These are phyloP conservation scores for Colletotrichum limetticola DNA, from an alignment of 2,329 filamentous ascomycete species.

Conservation along the genomic window DNA sequence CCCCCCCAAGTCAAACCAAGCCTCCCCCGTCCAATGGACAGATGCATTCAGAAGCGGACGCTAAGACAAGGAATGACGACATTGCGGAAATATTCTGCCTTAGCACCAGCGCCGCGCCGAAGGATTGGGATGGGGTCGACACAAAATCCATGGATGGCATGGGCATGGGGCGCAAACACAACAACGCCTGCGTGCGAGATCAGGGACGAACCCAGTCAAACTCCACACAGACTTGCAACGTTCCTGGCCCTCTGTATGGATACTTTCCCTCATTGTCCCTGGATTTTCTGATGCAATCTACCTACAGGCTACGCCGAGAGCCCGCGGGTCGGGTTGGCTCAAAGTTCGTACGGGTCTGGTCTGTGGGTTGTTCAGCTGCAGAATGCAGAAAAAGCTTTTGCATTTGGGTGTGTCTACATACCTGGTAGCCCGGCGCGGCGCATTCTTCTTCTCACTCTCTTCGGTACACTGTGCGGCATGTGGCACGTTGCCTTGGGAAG, in stretches of 20 bases:
- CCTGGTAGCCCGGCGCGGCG: not conserved
- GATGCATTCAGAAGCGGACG: not conserved
- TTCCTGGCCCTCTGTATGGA: slow-evolving; percentile 10
- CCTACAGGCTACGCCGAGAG: not conserved
- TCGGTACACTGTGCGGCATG: slow-evolving; percentile 18
- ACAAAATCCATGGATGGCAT: not conserved
- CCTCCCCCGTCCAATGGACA: not conserved
- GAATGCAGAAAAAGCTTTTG: not conserved
- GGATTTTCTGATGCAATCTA: slow-evolving; percentile 21
- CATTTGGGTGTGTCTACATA: not conserved
- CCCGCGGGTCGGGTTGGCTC: slow-evolving; percentile 3
- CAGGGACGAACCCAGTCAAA: slow-evolving; percentile 31
- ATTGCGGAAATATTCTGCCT: slow-evolving; percentile 29
- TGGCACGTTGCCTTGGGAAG: not conserved
- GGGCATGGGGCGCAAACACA: not conserved
- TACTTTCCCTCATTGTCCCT: slow-evolving; percentile 26
- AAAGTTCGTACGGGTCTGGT: not conserved
- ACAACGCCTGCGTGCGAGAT: not conserved
- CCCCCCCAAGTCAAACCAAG: no score
- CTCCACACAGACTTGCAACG: slow-evolving; percentile 28
- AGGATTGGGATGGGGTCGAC: slow-evolving; percentile 16
- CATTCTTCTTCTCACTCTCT: not conserved
- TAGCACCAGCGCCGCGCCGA: slow-evolving; percentile 19
- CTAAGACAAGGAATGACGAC: slow-evolving; percentile 29
- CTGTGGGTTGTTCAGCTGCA: not conserved